Base-by-base conservation (phyloP, 176 grass and related monocot genomes). In the Pontederia crassipes region DNA sequence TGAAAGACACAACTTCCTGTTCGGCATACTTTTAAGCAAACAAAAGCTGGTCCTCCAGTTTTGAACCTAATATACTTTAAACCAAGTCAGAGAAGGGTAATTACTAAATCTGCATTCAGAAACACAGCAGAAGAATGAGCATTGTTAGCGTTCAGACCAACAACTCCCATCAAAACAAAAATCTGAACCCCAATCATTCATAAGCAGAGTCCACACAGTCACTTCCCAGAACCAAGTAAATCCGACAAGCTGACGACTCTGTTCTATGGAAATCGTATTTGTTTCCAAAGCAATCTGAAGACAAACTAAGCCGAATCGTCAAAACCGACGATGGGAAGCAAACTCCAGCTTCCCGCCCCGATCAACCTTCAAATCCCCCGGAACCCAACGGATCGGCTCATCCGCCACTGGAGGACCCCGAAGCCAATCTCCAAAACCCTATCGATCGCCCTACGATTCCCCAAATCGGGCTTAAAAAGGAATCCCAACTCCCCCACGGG, bases 381-480 rank as follows among this genome's bases (percentile, higher is more conserved):
- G 12, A 46, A 55, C 28, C 10, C 2, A 17, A 13, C 32, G 66
- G 59, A 74, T 64, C 59, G 18, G 71, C 52, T 26, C 18, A 64
- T 26, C 11, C 24, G 55, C 29, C 9, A 8, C n/a, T 15, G 4
- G 57, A 52, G 29, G 60, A 61, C 13, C 10, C n/a, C 26, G 35
- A 55, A 74, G 45, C 35, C 16, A 55, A 63, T 62, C 71, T 11
- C 28, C 17, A 63, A 17, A 59, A 72, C 26, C 56, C 58, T 48
- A 17, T 20, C 15, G 14, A 27, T 48, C 17, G 59, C 46, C 56
- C 29, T 49, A 20, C 50, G 10, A 46, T 40, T 40, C 6, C 32
- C 32, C 12, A 54, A 62, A 64, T 14, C 13, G 15, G 54, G 10
- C 15, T 54, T 17, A 15, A 11, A 17, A 72, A 61, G 11, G 28